Conservation (phyloP, 345 rosid species). For the Citrus mangshanensis region DNA sequence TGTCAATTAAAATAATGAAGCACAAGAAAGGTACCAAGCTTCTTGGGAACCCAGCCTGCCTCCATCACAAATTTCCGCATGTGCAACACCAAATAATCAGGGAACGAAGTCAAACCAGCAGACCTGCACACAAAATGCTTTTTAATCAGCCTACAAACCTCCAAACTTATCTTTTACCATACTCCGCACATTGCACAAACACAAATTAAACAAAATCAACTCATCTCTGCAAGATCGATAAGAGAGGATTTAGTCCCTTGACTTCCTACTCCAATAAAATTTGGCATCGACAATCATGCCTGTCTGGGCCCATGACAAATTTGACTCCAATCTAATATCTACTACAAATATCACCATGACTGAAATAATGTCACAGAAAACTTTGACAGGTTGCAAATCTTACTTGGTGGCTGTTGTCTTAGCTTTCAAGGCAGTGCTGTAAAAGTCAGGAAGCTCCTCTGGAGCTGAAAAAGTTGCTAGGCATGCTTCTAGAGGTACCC, state of each 20-base stretch:
- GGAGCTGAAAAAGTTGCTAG: constrained; percentile 77
- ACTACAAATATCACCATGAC: background rate
- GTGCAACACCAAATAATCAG: constrained; percentile 95
- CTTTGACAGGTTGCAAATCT: constrained; percentile 24
- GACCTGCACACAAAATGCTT: constrained; percentile 51
- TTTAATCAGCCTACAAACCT: background rate
- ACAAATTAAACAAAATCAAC: background rate
- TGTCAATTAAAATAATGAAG: constrained; percentile 11
- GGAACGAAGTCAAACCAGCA: constrained; percentile 89
- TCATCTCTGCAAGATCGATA: background rate
- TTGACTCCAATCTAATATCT: background rate
- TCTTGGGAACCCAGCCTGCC: constrained; percentile 98
- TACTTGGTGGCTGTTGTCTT: constrained; percentile 93
- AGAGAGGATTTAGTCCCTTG: background rate
- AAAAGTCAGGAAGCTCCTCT: constrained; percentile 79
- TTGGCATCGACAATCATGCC: background rate
- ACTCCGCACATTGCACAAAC: background rate
- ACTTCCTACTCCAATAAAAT: background rate
- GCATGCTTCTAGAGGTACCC: constrained; percentile 96
- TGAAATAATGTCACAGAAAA: background rate
- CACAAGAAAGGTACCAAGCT: constrained; percentile 62
- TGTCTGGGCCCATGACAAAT: background rate
- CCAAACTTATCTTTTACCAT: background rate
- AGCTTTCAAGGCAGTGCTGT: constrained; percentile 81
- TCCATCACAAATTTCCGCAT: constrained; percentile 97